These are phyloP conservation scores for Sporothrix brunneoviolacea DNA, from an alignment of 2,329 filamentous ascomycete genomes.

Conservation along the genomic window DNA sequence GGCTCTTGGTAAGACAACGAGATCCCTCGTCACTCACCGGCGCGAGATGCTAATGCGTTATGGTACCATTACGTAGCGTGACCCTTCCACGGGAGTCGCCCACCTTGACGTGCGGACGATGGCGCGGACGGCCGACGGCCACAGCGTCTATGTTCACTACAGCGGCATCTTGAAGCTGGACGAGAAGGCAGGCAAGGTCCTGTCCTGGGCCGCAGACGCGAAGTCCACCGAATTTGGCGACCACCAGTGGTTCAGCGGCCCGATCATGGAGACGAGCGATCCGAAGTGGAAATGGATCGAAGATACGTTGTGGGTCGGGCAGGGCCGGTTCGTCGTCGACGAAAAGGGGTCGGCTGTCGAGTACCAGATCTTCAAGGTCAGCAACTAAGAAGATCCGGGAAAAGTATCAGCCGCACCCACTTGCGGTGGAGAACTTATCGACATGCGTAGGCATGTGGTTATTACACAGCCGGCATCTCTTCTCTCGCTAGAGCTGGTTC, in stretches of 20 bases:
- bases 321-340: slow-evolving; percentile 6
- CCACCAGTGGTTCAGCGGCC: slow-evolving; percentile 6
- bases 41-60: too few species aligned
- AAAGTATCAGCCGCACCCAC: too few species aligned
- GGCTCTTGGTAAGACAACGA: slow-evolving; percentile 1
- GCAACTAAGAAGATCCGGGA: too few species aligned
- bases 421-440: too few species aligned
- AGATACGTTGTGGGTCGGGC: slow-evolving; percentile 4
- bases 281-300: slow-evolving; percentile 5
- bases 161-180: not conserved
- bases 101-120: slow-evolving; percentile 2
- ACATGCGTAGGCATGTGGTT: too few species aligned
- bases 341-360: slow-evolving; percentile 7
- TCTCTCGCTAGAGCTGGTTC: too few species aligned
- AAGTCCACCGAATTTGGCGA: slow-evolving; percentile 5
- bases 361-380: slow-evolving; percentile 5
- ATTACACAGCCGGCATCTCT: too few species aligned
- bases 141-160: slow-evolving; percentile 6
- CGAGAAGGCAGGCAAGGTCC: not conserved
- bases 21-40: too few species aligned
- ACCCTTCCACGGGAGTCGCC: not conserved
- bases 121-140: slow-evolving; percentile 1
- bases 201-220: not conserved
- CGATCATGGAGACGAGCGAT: slow-evolving; percentile 8
- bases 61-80: not conserved